phyloP scores from a whole-genome alignment of 83 land plant species.

The Picea engelmannii region DNA sequence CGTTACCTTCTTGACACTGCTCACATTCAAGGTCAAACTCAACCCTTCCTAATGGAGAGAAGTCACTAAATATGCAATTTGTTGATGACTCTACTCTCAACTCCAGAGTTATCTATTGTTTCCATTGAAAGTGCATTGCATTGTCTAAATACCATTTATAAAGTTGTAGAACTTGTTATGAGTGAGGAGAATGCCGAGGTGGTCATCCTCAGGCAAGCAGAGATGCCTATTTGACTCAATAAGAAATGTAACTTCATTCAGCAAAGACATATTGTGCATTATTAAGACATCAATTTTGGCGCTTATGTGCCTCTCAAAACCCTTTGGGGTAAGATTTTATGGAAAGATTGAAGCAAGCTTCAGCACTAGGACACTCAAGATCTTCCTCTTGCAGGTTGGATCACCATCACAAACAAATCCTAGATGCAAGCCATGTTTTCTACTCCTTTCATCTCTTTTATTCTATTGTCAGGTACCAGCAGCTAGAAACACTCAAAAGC shows the following conservation, averaged over 20 bases:
- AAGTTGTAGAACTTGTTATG: neutral
- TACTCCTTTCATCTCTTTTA: neutral
- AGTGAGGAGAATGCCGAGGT: neutral
- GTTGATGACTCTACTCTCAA: neutral
- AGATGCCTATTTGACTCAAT: neutral
- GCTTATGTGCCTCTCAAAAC: neutral
- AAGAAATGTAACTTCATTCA: neutral
- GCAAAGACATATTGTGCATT: neutral
- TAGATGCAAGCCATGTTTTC: neutral
- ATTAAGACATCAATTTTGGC: neutral
- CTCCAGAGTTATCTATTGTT: neutral
- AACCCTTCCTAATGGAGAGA: neutral
- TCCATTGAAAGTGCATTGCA: too few species aligned
- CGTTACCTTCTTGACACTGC: neutral
- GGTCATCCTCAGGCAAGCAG: neutral
- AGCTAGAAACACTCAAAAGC: neutral
- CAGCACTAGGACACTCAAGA: neutral
- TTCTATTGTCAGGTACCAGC: too few species aligned
- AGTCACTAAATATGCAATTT: neutral
- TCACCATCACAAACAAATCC: neutral
- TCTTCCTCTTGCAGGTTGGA: neutral
- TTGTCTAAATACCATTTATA: too few species aligned
- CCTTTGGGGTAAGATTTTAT: neutral
- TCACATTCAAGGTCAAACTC: neutral
- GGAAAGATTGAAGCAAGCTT: neutral